Conservation (phyloP, 1,284 basidiomycete genomes). For the Ganoderma boninense region DNA sequence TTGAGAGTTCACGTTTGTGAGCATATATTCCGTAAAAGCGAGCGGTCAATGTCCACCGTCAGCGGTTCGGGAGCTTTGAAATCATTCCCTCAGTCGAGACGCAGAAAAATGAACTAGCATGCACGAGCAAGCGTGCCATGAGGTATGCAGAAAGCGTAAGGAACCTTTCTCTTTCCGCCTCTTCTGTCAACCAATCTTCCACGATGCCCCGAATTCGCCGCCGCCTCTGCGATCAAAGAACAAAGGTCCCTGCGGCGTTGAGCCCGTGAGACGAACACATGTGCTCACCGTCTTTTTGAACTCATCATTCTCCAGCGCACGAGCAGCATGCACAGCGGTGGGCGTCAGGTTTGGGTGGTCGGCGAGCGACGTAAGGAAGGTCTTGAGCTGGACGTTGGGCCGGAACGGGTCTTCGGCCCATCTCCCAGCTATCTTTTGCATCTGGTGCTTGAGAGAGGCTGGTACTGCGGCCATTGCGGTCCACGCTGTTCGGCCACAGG, state of each 20-base stretch:
- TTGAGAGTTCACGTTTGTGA: background rate
- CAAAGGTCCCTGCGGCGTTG: background rate
- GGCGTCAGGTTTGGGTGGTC: constrained; percentile 72
- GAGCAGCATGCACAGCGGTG: constrained; percentile 63
- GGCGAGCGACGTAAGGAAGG: constrained; percentile 68
- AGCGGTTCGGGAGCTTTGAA: background rate
- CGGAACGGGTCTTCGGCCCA: constrained; percentile 79
- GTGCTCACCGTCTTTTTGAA: constrained; percentile 61
- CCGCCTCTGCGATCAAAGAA: background rate
- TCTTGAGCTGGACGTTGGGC: constrained; percentile 74
- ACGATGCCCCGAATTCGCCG: background rate
- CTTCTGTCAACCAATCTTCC: background rate
- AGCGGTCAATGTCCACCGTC: background rate
- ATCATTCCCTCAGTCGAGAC: background rate
- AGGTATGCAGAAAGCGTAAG: background rate
- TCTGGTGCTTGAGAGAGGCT: constrained; percentile 50
- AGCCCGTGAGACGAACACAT: background rate
- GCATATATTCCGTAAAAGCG: background rate
- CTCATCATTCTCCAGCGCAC: constrained; percentile 60
- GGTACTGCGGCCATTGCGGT: constrained; percentile 43
- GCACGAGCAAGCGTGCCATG: background rate
- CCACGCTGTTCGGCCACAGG: background rate
- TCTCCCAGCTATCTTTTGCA: constrained; percentile 58
- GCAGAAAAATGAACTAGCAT: background rate
- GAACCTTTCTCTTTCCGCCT: background rate